phyloP scores from a whole-genome alignment of 176 grass and related monocot species.

The Rhynchospora breviuscula region DNA sequence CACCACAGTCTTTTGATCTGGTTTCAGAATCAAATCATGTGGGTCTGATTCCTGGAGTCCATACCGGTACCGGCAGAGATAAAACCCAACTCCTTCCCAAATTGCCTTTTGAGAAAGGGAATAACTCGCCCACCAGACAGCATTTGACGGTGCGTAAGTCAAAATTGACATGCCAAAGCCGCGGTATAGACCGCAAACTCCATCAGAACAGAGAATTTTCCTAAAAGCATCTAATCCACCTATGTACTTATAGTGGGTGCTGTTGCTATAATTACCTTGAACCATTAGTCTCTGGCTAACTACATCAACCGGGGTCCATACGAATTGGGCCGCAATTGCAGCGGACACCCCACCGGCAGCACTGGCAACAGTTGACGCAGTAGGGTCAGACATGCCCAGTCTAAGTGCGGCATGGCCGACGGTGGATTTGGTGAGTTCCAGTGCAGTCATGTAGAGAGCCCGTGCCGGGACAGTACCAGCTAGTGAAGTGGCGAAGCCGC shows the following conservation, averaged over 20 bases:
- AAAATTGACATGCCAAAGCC: slow-evolving; percentile 84
- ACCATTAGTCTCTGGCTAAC: slow-evolving; percentile 83
- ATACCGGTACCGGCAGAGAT: slow-evolving; percentile 47
- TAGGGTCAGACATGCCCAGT: slow-evolving; percentile 41
- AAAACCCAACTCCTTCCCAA: slow-evolving; percentile 57
- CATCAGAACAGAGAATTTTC: slow-evolving; percentile 51
- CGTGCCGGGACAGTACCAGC: slow-evolving; percentile 65
- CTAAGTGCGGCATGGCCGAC: slow-evolving; percentile 29
- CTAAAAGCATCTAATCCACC: slow-evolving; percentile 61
- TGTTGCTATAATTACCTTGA: slow-evolving; percentile 40
- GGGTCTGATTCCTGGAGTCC: slow-evolving; percentile 42
- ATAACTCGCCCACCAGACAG: slow-evolving; percentile 76
- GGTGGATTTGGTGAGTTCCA: slow-evolving; percentile 52
- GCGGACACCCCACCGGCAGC: slow-evolving; percentile 38
- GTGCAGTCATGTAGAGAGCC: slow-evolving; percentile 73
- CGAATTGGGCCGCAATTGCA: slow-evolving; percentile 50
- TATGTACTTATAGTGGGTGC: slow-evolving; percentile 35
- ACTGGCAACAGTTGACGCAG: slow-evolving; percentile 33
- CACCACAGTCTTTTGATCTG: slow-evolving; percentile 57
- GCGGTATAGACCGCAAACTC: slow-evolving; percentile 56
- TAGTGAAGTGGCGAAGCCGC: slow-evolving; percentile 61
- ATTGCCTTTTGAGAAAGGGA: slow-evolving; percentile 57
- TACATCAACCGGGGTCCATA: slow-evolving; percentile 76
- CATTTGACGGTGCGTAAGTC: slow-evolving; percentile 77
- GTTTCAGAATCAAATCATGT: slow-evolving; percentile 36